phyloP scores from a whole-genome alignment of 176 grass and related monocot species.

The Paspalum vaginatum region DNA sequence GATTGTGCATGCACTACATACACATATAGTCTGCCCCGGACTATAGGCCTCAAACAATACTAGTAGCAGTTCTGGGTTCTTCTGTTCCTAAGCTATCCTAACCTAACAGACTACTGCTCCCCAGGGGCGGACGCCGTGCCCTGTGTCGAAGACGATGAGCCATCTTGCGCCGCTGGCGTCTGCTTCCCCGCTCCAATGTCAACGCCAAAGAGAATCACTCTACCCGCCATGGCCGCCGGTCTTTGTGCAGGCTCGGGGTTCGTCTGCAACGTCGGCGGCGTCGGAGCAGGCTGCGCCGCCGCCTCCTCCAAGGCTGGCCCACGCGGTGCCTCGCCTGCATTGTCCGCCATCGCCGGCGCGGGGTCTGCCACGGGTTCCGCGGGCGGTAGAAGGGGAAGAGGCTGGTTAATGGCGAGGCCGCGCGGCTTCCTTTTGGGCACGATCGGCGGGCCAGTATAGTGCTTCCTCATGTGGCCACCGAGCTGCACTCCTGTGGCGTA shows the following conservation, averaged over 20 bases:
- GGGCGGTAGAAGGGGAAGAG: neutral
- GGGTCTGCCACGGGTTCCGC: too few relatives aligned
- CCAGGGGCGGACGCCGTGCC: neutral
- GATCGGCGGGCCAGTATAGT: slow-evolving; percentile 10
- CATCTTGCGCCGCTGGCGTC: neutral
- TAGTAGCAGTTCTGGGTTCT: too few relatives aligned
- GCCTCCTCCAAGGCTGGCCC: neutral
- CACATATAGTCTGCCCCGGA: too few relatives aligned
- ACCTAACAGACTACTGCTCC: neutral
- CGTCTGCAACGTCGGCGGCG: neutral
- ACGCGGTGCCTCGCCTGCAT: neutral
- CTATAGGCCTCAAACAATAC: too few relatives aligned
- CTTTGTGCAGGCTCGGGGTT: neutral
- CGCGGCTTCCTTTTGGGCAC: slow-evolving; percentile 13
- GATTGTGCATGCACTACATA: too few relatives aligned
- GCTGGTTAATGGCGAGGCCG: neutral
- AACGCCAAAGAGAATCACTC: slow-evolving; percentile 39
- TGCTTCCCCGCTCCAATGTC: neutral
- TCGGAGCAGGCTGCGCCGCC: neutral
- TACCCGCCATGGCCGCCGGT: neutral
- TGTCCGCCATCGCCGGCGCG: too few relatives aligned
- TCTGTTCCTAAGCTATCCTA: too few relatives aligned
- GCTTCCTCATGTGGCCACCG: slow-evolving; percentile 58
- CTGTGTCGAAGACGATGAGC: neutral
- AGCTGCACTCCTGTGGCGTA: slow-evolving; percentile 18